These are phyloP conservation scores for Podaxis sp. DNA, from an alignment of 768 basidiomycete species.

Conservation along the genomic window DNA sequence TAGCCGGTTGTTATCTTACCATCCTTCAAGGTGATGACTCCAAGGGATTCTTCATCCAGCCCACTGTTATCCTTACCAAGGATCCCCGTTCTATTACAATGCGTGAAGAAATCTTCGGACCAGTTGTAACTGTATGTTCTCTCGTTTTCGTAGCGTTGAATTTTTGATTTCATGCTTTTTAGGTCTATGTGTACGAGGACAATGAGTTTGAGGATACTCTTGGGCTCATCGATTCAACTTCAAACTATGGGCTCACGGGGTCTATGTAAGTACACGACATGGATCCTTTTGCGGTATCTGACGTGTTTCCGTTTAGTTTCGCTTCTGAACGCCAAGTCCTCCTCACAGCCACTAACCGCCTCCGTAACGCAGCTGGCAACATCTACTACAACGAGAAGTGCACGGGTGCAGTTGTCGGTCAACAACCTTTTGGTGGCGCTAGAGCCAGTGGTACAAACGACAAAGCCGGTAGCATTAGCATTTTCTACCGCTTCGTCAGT, in stretches of 20 bases:
- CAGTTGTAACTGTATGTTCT: constrained; percentile 74
- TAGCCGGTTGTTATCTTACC: background rate
- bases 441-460: constrained; percentile 96
- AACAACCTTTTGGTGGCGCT: constrained; percentile 96
- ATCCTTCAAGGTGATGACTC: constrained; percentile 67
- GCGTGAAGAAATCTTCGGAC: constrained; percentile 95
- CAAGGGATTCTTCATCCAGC: constrained; percentile 90
- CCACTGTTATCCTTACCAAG: constrained; percentile 89
- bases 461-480: constrained; percentile 82
- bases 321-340: constrained; percentile 77
- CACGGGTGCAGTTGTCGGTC: constrained; percentile 95
- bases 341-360: constrained; percentile 69
- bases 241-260: constrained; percentile 91
- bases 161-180: constrained; percentile 5
- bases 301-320: constrained; percentile 51
- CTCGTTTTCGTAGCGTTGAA: background rate
- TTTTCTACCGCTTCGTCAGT: constrained; percentile 74
- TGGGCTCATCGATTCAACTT: constrained; percentile 81
- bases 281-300: background rate
- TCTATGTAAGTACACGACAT: constrained; percentile 59
- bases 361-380: constrained; percentile 92
- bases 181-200: constrained; percentile 90
- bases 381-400: constrained; percentile 99
- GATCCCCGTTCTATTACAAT: constrained; percentile 88
- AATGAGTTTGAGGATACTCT: constrained; percentile 81